Evolutionary conservation across 75 land plant genomes (phyloP), one percentile per base, ranked within the genome.

Genomic region (Selaginella tamariscina): DNA sequence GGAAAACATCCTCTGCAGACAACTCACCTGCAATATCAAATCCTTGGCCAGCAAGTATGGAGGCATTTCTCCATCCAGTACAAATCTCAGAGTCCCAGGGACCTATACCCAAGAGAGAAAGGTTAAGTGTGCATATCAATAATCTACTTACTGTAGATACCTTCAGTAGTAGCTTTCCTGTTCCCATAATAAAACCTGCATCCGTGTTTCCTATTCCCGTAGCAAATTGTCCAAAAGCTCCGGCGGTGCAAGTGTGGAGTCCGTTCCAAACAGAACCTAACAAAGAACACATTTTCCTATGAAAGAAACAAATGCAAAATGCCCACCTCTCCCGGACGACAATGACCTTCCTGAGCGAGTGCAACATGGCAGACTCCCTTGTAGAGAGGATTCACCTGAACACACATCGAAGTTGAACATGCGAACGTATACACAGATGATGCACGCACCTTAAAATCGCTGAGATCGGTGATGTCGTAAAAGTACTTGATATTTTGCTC

Each of bases 161-260:
- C 91, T 93, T 93, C 0, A 93, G 71, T 55, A 93, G 70, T 24
- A 89, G 67, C 65, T 89, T 93, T 32, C 96, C 91, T 24, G 98
- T 74, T 28, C 98, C 98, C 81, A 93, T 72, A 11, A 86, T 86
- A 77, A 93, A 93, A 49, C 96, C 98, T 29, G 98, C 98, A 85
- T 93, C 96, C 60, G 98, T 93, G 63, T 89, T 89, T 31, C 98
- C 98, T 72, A 93, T 93, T 49, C 98, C 98, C 76, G 88, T 93
- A n/a, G 98, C 96, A 79, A 93, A 93, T 72, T 89, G 91, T 39
- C 91, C 96, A 82, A 86, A 89, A 24, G 96, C 96, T 27, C 98
- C 96, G 73, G 98, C n/a, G n/a, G n/a, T n/a, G n/a, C n/a, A n/a
- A n/a, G n/a, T n/a, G n/a, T n/a, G n/a, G n/a, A n/a, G n/a, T n/a